These are phyloP conservation scores for Ogataea ramenticola DNA, from an alignment of 805 yeast species.

Conservation along the genomic window DNA sequence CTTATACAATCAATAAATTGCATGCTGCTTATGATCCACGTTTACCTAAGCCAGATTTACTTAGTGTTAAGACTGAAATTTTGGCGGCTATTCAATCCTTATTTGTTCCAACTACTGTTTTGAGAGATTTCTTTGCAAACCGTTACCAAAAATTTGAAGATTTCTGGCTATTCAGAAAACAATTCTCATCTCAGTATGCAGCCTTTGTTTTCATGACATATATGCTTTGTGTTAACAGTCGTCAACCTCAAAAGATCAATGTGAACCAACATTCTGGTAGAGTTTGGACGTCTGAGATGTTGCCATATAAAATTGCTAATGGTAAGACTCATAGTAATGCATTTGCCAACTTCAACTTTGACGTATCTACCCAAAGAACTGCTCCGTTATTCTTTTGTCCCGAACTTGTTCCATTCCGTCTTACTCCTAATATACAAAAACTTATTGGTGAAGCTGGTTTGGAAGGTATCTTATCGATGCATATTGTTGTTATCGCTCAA, in stretches of 20 bases:
- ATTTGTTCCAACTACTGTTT: conserved; percentile 76
- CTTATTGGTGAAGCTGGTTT: conserved; percentile 90
- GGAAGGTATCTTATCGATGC: conserved; percentile 86
- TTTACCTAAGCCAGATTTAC: conserved; percentile 85
- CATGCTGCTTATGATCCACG: conserved; percentile 92
- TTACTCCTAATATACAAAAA: conserved; percentile 92
- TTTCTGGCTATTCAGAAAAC: conserved; percentile 95
- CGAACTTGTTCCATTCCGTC: conserved; percentile 92
- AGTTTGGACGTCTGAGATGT: conserved; percentile 92
- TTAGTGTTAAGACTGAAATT: conserved; percentile 86
- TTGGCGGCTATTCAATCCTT: conserved; percentile 82
- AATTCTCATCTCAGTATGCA: conserved; percentile 91
- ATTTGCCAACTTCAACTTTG: conserved; percentile 37
- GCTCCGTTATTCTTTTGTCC: conserved; percentile 85
- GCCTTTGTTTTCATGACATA: conserved; percentile 87
- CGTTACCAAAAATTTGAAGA: conserved; percentile 78
- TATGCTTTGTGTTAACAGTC: conserved; percentile 86
- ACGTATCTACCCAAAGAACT: conserved; percentile 43
- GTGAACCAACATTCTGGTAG: conserved; percentile 77
- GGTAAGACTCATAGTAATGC: conserved; percentile 33
- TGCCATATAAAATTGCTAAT: conserved; percentile 75
- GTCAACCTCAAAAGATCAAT: conserved; percentile 91
- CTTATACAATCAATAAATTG: conserved; percentile 76
- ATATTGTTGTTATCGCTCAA: conserved; percentile 77
- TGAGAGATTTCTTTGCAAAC: conserved; percentile 68